phyloP scores from a whole-genome alignment of 2,329 filamentous ascomycete species.

The Penicillium sp. region DNA sequence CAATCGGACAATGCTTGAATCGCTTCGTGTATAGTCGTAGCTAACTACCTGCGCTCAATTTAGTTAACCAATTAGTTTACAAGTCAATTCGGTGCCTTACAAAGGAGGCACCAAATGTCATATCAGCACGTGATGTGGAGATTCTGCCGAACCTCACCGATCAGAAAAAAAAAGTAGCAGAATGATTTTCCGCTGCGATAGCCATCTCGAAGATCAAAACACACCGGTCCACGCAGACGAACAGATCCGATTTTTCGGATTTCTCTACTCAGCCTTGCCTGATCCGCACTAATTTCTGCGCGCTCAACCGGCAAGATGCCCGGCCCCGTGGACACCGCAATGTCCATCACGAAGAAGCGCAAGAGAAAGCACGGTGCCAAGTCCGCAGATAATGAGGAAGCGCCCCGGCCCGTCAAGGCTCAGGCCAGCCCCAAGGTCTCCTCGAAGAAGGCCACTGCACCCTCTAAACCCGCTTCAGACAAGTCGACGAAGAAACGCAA shows the following conservation, averaged over 20 bases:
- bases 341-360: conserved; percentile 43
- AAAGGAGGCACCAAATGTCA: conserved; percentile 10
- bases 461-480: conserved; percentile 25
- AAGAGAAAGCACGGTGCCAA: conserved; percentile 45
- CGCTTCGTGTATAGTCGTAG: neutral
- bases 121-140: conserved; percentile 36
- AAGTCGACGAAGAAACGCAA: conserved; percentile 40
- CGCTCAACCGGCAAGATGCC: conserved; percentile 29
- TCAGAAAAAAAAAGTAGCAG: conserved; percentile 28
- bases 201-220: conserved; percentile 25
- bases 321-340: conserved; percentile 37
- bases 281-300: conserved; percentile 6
- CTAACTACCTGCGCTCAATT: too few relatives aligned
- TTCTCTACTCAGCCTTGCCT: conserved; percentile 5
- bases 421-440: conserved; percentile 21
- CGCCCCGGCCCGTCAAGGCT: conserved; percentile 25
- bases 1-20: neutral
- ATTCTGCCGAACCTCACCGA: conserved; percentile 26
- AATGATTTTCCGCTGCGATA: conserved; percentile 21
- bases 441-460: conserved; percentile 18
- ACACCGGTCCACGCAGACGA: conserved; percentile 12
- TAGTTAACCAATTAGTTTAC: too few relatives aligned
- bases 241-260: conserved; percentile 7
- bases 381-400: conserved; percentile 26
- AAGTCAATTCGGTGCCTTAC: conserved; percentile 7